Conservation (phyloP, 169 alveolate species). For the Cryptosporidium xiaoi region DNA sequence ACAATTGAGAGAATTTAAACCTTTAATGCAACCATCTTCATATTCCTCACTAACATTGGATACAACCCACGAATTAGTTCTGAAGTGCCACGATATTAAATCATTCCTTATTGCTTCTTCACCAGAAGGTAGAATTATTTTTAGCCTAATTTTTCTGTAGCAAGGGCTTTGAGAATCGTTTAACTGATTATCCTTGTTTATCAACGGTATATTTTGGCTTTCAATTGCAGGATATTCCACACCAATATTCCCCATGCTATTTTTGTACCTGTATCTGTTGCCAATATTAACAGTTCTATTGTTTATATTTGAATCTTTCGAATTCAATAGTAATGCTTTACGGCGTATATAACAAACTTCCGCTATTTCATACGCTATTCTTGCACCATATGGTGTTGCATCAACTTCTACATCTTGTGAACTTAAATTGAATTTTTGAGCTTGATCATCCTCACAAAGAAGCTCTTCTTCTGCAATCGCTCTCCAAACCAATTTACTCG, state of each 20-base stretch:
- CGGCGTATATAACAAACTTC: conserved; percentile 67
- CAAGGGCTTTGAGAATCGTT: not conserved
- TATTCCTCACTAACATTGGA: conserved; percentile 5
- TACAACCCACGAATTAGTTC: conserved; percentile 60
- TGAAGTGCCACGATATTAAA: conserved; percentile 60
- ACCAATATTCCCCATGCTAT: not conserved
- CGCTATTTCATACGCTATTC: conserved; percentile 73
- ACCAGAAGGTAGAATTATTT: conserved; percentile 27
- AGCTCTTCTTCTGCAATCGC: conserved; percentile 62
- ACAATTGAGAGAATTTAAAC: not conserved
- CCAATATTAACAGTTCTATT: not conserved
- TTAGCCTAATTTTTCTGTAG: conserved; percentile 17
- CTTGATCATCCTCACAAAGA: conserved; percentile 6
- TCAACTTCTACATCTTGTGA: conserved; percentile 34
- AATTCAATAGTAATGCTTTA: conserved; percentile 43
- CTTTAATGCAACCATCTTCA: not conserved
- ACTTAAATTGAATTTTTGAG: conserved; percentile 17
- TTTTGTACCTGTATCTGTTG: not conserved
- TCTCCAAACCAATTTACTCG: conserved; percentile 59
- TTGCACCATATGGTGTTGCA: conserved; percentile 68
- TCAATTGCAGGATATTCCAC: not conserved
- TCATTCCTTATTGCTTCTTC: conserved; percentile 57
- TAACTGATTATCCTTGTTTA: conserved; percentile 2
- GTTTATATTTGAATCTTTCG: conserved; percentile 1
- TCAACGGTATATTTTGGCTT: not conserved